Conservation (phyloP, 2,329 filamentous ascomycete genomes). For the Immersiporthe knoxdaviesiana region DNA sequence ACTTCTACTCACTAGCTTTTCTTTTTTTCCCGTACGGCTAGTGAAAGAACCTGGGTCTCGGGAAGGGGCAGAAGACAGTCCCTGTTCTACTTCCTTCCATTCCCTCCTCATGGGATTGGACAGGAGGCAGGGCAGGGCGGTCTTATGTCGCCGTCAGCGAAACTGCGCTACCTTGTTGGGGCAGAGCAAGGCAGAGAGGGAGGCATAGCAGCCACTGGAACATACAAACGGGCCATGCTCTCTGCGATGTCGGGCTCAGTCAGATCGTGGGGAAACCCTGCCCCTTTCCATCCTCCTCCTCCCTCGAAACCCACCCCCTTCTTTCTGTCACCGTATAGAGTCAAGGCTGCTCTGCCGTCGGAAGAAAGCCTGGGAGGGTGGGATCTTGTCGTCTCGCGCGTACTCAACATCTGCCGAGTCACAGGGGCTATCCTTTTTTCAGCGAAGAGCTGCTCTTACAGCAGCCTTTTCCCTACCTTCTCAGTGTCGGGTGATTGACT, state of each 20-base stretch:
- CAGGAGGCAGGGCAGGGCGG: neutral
- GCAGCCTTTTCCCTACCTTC: neutral
- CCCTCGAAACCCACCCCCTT: neutral
- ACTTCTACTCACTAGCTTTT: neutral
- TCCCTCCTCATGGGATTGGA: neutral
- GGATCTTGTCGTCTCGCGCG: neutral
- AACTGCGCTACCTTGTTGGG: neutral
- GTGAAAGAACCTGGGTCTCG: slow-evolving; percentile 1
- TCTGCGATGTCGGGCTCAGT: neutral
- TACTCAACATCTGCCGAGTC: neutral
- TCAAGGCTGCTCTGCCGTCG: neutral
- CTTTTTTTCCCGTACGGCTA: neutral
- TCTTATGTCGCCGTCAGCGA: neutral
- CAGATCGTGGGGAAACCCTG: neutral
- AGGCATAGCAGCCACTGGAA: neutral
- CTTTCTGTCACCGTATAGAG: neutral
- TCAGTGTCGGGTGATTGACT: neutral
- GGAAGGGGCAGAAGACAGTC: slow-evolving; percentile 2
- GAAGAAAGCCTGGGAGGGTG: slow-evolving; percentile 3
- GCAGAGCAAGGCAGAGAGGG: slow-evolving; percentile 2
- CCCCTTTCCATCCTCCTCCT: neutral
- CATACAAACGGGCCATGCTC: neutral
- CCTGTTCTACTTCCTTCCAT: neutral
- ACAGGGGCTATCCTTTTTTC: neutral
- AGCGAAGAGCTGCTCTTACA: neutral